These are phyloP conservation scores for Mortierella sp. DNA, from an alignment of 371 early-diverging fungal genomes.

Conservation along the genomic window DNA sequence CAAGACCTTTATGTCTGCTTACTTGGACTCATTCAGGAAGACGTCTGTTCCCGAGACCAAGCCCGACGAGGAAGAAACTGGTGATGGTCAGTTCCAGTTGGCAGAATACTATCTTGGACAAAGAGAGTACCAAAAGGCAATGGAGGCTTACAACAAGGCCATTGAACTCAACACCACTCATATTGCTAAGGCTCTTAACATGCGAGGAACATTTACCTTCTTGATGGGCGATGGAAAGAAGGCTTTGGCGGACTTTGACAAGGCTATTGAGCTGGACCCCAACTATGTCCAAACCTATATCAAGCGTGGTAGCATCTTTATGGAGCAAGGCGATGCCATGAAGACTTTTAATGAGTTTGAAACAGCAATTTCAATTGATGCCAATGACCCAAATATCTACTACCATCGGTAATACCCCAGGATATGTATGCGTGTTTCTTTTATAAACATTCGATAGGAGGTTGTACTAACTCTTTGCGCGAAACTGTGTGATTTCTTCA, in stretches of 20 bases:
- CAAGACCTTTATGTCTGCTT: conserved; percentile 90
- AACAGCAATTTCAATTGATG: conserved; percentile 73
- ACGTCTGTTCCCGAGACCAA: conserved; percentile 41
- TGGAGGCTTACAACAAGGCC: conserved; percentile 76
- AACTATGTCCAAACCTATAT: conserved; percentile 86
- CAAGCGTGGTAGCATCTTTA: conserved; percentile 90
- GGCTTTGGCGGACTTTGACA: conserved; percentile 83
- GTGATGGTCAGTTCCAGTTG: conserved; percentile 59
- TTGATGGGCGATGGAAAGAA: conserved; percentile 85
- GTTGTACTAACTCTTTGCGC: too few species aligned
- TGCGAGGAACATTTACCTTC: conserved; percentile 90
- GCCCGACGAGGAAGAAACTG: conserved; percentile 49
- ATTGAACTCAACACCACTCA: conserved; percentile 68
- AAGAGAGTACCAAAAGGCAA: conserved; percentile 76
- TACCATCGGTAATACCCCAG: conserved; percentile 72
- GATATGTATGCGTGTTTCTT: neutral
- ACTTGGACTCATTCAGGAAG: conserved; percentile 90
- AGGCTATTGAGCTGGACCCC: conserved; percentile 84
- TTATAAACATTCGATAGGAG: neutral
- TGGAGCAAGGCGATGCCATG: conserved; percentile 83
- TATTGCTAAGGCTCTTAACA: conserved; percentile 79
- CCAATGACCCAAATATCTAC: conserved; percentile 82
- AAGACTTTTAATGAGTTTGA: conserved; percentile 78
- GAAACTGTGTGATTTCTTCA: conserved; percentile 7
- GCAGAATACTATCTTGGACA: conserved; percentile 58